A percentile compares a stretch with the other conserved stretches of the same genome.
These are phyloP conservation scores for Cyclostephanos invisitatus DNA, from an alignment of 108 stramenopile species.

Conservation along the genomic window DNA sequence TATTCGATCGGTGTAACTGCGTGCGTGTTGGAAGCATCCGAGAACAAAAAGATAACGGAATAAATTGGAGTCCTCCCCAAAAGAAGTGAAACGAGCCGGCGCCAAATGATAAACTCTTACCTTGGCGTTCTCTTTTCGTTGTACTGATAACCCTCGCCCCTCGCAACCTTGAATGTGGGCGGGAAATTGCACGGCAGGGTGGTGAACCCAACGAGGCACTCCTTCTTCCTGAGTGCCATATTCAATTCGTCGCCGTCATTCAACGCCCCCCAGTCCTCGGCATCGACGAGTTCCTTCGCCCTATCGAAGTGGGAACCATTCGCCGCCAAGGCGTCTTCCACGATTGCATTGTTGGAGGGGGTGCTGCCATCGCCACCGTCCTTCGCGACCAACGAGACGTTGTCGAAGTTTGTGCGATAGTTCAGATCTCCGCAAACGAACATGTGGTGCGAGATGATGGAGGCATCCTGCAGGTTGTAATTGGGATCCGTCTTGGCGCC, in stretches of 20 bases:
- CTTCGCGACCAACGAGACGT: neutral
- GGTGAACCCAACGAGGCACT: constrained; percentile 50
- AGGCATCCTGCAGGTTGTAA: constrained; percentile 50
- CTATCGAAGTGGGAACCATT: constrained; percentile 47
- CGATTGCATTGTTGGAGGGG: constrained; percentile 1
- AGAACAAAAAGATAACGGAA: neutral
- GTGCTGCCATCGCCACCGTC: neutral
- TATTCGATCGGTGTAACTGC: constrained; percentile 70
- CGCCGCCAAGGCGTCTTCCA: constrained; percentile 11
- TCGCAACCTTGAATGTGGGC: constrained; percentile 65
- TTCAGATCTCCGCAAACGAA: constrained; percentile 58
- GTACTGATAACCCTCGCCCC: constrained; percentile 55
- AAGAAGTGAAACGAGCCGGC: neutral
- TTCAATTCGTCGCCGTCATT: constrained; percentile 48
- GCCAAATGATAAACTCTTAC: constrained; percentile 18
- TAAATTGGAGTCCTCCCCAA: neutral
- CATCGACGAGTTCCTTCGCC: constrained; percentile 37
- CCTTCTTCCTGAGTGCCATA: constrained; percentile 43
- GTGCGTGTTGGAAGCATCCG: neutral
- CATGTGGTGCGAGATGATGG: constrained; percentile 55
- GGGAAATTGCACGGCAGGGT: constrained; percentile 59
- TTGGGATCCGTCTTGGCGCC: constrained; percentile 48
- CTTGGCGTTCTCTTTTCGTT: constrained; percentile 66
- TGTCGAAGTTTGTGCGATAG: constrained; percentile 37
- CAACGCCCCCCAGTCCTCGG: constrained; percentile 44